Base-by-base conservation (phyloP, 192 early-diverging fungal genomes). In the Backusella mclennaniae region DNA sequence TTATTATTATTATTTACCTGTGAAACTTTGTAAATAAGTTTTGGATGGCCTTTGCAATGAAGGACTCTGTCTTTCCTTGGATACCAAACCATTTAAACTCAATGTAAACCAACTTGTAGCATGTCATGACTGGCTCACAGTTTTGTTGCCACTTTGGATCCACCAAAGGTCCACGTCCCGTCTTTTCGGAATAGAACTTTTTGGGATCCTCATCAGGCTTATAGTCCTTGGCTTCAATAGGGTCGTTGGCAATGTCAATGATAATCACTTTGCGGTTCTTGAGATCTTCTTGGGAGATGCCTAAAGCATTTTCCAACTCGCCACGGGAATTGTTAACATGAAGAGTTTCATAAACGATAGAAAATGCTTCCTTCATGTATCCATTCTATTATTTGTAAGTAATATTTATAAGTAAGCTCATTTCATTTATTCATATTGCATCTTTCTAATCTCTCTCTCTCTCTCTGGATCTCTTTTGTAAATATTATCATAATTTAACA, bases 31-130 rank as follows among this genome's bases (percentile, higher is more conserved):
- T 84, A 67, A 93, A 90, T 68, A 93, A 73, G 44, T 80, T 82
- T 56, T 83, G 86, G 74, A 89, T 85, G 23, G 78, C 85, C 66
- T 67, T 86, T 35, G 90, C 89, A 74, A 94, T 92, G 35, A 89
- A 88, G 7, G 79, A 76, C 77, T 94, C 93, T 15, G 90, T 89
- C 29, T 84, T 83, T 15, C 75, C 84, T 75, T 93, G 92, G 44
- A 94, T 49, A 0, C 91, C 91, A 78, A 88, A 92, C 89, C 89
- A 92, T 68, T 87, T 89, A 82, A 94, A 94, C 75, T 94, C 93
- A 21, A 89, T 90, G 6, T 89, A 92, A 2, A 93, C 88, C 49
- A 94, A 77, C 79, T 94, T 94, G 80, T 94, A 94, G 80, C 93
- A 94, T 5, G 92, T 93, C 93, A 94, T 94, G 17, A 90, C 86